Conservation (phyloP, 345 rosid genomes). For the Clausena lansium region DNA sequence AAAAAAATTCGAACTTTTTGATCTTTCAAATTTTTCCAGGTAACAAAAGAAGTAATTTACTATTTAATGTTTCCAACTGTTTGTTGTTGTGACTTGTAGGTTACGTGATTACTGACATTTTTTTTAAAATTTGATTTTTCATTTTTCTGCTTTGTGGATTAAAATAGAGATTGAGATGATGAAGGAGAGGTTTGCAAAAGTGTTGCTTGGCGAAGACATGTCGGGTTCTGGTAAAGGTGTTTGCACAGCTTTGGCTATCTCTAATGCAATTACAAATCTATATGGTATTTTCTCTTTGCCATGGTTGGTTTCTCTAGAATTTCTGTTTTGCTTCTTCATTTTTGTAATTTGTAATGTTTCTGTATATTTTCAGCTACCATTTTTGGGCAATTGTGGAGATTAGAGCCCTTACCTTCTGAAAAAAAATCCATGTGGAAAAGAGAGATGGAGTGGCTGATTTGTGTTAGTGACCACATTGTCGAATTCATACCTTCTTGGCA, state of each 20-base stretch:
- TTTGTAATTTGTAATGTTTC: neutral
- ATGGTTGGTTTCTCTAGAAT: neutral
- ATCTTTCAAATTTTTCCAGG: neutral
- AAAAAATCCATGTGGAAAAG: conserved; percentile 93
- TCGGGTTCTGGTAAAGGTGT: conserved; percentile 97
- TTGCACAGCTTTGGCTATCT: conserved; percentile 80
- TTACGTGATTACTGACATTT: neutral
- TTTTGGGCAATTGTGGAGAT: conserved; percentile 95
- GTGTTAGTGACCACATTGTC: conserved; percentile 86
- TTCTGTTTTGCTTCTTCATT: neutral
- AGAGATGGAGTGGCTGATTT: conserved; percentile 87
- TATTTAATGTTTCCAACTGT: neutral
- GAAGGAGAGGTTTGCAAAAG: conserved; percentile 93
- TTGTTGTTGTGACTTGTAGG: neutral
- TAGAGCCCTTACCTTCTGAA: conserved; percentile 70
- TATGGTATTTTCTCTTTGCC: conserved; percentile 49
- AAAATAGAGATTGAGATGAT: conserved; percentile 72
- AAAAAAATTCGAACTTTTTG: neutral
- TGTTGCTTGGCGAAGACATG: conserved; percentile 98
- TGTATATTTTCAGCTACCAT: conserved; percentile 51
- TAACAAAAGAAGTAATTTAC: neutral
- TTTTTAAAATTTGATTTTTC: neutral
- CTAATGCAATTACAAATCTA: conserved; percentile 93
- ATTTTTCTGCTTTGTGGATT: neutral
- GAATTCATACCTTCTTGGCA: conserved; percentile 91